These are phyloP conservation scores for Choiromyces venosus DNA, from an alignment of 495 filamentous ascomycete genomes.

Conservation along the genomic window DNA sequence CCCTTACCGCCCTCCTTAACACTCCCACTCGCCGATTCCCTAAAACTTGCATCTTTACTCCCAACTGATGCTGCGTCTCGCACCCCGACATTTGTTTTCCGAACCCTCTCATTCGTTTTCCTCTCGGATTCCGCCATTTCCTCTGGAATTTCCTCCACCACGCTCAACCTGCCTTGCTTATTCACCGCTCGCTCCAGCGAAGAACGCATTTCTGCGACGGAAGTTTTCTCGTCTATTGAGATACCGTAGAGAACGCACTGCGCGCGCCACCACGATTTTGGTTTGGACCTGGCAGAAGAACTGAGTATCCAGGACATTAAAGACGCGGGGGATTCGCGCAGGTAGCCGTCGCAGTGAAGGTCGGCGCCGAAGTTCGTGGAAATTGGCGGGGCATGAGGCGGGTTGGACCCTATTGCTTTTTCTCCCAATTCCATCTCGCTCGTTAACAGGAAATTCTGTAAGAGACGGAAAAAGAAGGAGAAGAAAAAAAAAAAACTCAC, in stretches of 20 bases:
- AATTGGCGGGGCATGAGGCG: neutral
- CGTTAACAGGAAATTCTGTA: neutral
- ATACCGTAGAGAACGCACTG: constrained; percentile 13
- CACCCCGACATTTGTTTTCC: constrained; percentile 2
- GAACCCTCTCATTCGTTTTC: constrained; percentile 8
- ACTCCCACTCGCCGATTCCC: neutral
- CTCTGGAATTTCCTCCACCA: neutral
- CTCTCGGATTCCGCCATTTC: neutral
- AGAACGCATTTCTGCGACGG: constrained; percentile 6
- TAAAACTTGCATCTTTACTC: neutral
- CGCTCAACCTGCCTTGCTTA: neutral
- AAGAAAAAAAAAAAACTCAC: neutral
- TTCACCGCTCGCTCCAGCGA: neutral
- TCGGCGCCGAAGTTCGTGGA: neutral
- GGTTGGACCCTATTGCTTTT: constrained; percentile 7
- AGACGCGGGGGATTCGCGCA: constrained; percentile 2
- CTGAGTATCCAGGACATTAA: constrained; percentile 2
- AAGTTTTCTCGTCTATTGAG: neutral
- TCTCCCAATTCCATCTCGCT: neutral
- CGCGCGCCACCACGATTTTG: constrained; percentile 14
- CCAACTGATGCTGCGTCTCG: neutral
- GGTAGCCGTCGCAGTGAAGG: neutral
- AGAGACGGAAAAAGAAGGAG: too few relatives aligned
- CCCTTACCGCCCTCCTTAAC: constrained; percentile 3
- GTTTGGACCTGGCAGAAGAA: constrained; percentile 7